Evolutionary conservation across 2,329 filamentous ascomycete genomes (phyloP), one percentile per base, ranked within the genome.

Genomic region (Albifimbria verrucaria): DNA sequence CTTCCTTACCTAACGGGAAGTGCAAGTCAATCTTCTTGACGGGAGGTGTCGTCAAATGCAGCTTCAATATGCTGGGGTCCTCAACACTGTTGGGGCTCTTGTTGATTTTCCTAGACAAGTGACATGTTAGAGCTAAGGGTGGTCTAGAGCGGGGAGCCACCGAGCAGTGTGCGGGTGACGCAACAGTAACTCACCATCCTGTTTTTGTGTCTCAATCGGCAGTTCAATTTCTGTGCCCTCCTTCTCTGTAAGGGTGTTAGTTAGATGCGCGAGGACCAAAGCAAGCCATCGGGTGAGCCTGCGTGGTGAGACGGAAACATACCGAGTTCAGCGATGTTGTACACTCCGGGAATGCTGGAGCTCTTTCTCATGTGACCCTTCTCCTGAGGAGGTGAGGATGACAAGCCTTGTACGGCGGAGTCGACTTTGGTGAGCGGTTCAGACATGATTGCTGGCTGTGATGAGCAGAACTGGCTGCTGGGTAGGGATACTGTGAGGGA

Each of bases 21-120:
- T 92, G 86, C 46, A 97, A 81, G 74, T 96, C 92, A 73, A 97
- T 93, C 78, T 90, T 93, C 82, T 94, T 96, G 72, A 97, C 84
- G 28, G 89, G 86, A 47, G 93, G 93, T 56, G 77, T 86, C 64
- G 89, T 87, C 62, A 97, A 85, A 56, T 80, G 77, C 71, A 92
- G 86, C 77, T 92, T 92, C 62, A 97, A 85, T 57, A 88, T 83
- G 25, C 92, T 86, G 65, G 88, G 88, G 62, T 97, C 93, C 25
- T 97, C 92, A 49, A 97, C 72, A 39, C 83, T 82, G 56, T 78
- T 76, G 42, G 91, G 82, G 32, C 92, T 93, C 51, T 87, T 89
- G 82, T 97, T 97, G 70, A 97, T 87, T 77, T 94, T 96, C 93
- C 92, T 97, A 54, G 50, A 39, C 12, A 21, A 10, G 36, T 50